Evolutionary conservation across 192 early-diverging fungal genomes (phyloP), one percentile per base, ranked within the genome.

Genomic region (Gaertneriomyces semiglobifer): DNA sequence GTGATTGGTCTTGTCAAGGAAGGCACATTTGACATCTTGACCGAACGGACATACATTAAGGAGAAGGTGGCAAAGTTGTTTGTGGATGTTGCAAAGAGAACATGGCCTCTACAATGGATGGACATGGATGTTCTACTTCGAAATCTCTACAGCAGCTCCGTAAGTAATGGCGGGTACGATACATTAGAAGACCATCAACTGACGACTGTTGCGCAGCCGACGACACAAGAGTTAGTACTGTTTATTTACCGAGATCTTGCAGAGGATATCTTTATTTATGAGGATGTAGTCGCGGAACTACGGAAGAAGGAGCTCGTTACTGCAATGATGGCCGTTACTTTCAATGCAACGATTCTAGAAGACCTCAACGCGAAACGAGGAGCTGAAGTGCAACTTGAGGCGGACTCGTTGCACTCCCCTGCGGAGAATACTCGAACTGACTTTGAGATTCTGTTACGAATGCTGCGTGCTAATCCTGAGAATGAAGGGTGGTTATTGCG

Each of bases 231-330:
- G 46, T 65, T 86, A n/a, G 64, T 67, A 10, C 64, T 90, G 8
- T 45, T 87, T 4, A 74, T 86, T 12, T 78, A 77, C 20, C 65
- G 79, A 39, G 69, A 70, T n/a, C 64, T 90, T 0, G 77, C 74
- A 3, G 85, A 90, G 57, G 88, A 90, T 62, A 66, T 87, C 0
- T 88, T 80, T 33, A 57, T 86, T 3, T 87, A 74, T 46, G 87
- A 88, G 33, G 83, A 85, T 55, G 71, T 76, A 6, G 72, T 89
- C 2, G 85, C 87, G 1, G 77, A 73, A 20, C 57, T 80, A 10
- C 71, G 87, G 8, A 86, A 86, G 62, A 72, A 70, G 10, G 84
- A 87, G 56, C 71, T 89, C 5, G 73, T 79, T 10, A 77, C 74
- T 43, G 77, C 78, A 6, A 65, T 90, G 53, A 63, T 85, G 20